Evolutionary conservation across 1,284 basidiomycete genomes (phyloP), one percentile per base, ranked within the genome.

Genomic region (Austroboletus niveus): DNA sequence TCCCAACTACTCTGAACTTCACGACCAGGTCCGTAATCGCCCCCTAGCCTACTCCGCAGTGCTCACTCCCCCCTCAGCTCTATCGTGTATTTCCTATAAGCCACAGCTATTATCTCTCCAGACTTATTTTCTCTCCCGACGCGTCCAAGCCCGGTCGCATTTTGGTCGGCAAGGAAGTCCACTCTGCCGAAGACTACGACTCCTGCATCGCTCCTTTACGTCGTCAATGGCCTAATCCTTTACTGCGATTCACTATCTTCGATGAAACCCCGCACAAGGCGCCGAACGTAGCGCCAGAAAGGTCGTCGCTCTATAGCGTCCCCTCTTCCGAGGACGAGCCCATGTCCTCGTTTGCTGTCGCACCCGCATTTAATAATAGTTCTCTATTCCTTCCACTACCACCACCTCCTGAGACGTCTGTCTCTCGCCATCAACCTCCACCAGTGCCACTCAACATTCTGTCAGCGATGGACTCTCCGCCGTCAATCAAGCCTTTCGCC

Each of bases 71-170:
- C 41, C 50, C 34, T 42, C 58, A 89, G 87, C 76, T 89, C 52
- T 78, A 76, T 66, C 83, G 84, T 59, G 74, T 89, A 54, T 88
- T 89, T 63, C 79, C 81, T 57, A 75, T 84, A 51, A 76, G 74
- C 61, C 72, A 78, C 50, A 75, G 70, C 45, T 84, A 78, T 68
- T 81, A 79, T 72, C 72, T 89, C 52, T 82, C 80, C 43, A 81
- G 77, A 56, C 75, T 90, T 41, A 69, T 88, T 10, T 88, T 89
- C 69, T 81, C 79, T 47, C 82, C 82, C 3, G 76, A 82, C 54
- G 72, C 79, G 15, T 67, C 66, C 17, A 68, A 72, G 56, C 60
- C 75, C 5, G 69, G 75, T 45, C 79, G 81, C 38, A 79, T 89
- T 47, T 68, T 88, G 34, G 75, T 90, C 52, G 79, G 76, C 49